Evolutionary conservation across 2,329 filamentous ascomycete species (phyloP).

Genomic region (Diaporthe aspalathi): DNA sequence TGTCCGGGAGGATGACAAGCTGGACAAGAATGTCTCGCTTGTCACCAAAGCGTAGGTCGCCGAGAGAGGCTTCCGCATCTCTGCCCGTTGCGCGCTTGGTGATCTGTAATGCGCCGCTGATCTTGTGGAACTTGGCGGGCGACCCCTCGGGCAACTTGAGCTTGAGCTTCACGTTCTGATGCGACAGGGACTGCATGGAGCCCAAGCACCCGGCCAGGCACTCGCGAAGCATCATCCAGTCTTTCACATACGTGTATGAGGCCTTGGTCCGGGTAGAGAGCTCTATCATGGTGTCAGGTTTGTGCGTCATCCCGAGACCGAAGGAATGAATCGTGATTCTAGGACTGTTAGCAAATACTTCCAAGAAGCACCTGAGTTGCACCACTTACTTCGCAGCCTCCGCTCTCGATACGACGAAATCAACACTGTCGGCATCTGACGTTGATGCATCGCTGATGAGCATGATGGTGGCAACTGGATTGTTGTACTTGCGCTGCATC

Average conservation of each 20-base stretch:
- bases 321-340: slow-evolving; percentile 97
- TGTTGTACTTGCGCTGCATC: slow-evolving; percentile 97
- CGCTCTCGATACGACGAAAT: slow-evolving; percentile 96
- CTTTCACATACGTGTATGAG: slow-evolving; percentile 97
- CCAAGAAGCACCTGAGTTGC: neutral
- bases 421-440: slow-evolving; percentile 92
- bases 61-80: slow-evolving; percentile 91
- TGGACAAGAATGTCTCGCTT: slow-evolving; percentile 95
- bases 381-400: slow-evolving; percentile 91
- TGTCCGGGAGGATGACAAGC: slow-evolving; percentile 91
- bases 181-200: slow-evolving; percentile 91
- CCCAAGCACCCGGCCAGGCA: slow-evolving; percentile 94
- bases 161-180: slow-evolving; percentile 97
- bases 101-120: slow-evolving; percentile 94
- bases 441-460: slow-evolving; percentile 98
- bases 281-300: slow-evolving; percentile 99
- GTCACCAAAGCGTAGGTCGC: slow-evolving; percentile 94
- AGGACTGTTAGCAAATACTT: slow-evolving; percentile 44
- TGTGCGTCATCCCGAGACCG: slow-evolving; percentile 94
- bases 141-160: slow-evolving; percentile 94
- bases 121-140: slow-evolving; percentile 98
- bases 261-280: slow-evolving; percentile 95
- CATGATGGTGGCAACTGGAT: slow-evolving; percentile 93
- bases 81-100: slow-evolving; percentile 95
- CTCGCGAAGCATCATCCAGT: slow-evolving; percentile 99